Conservation (phyloP, 1,284 basidiomycete species). For the Ceratobasidium sp. region DNA sequence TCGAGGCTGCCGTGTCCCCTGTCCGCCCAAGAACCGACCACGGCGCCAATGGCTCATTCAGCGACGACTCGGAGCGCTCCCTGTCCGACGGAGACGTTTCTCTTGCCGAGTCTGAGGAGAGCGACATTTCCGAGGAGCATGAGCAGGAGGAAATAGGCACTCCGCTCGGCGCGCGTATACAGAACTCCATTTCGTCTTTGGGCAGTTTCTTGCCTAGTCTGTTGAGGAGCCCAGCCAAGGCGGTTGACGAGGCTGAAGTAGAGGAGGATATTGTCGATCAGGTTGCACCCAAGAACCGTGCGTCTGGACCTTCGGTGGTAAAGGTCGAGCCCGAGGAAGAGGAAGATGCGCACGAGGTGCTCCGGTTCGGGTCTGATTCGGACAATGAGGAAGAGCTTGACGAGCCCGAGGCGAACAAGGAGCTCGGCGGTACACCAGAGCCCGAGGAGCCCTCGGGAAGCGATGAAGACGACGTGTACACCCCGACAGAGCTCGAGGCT, state of each 20-base stretch:
- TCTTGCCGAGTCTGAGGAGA: constrained; percentile 26
- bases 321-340: constrained; percentile 39
- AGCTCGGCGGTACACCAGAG: not conserved
- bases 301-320: not conserved
- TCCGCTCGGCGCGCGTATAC: constrained; percentile 18
- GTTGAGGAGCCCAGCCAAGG: constrained; percentile 3
- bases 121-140: constrained; percentile 39
- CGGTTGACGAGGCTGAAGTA: constrained; percentile 21
- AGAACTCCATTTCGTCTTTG: constrained; percentile 15
- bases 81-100: constrained; percentile 37
- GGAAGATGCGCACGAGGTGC: constrained; percentile 13
- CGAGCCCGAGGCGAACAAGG: constrained; percentile 6
- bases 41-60: constrained; percentile 34
- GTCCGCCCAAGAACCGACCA: constrained; percentile 9
- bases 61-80: constrained; percentile 40
- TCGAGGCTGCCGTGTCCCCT: constrained; percentile 33
- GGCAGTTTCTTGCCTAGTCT: constrained; percentile 30
- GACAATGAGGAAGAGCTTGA: constrained; percentile 3
- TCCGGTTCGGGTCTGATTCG: constrained; percentile 14
- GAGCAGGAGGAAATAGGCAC: constrained; percentile 16
- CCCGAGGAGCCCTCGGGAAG: constrained; percentile 10
- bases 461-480: constrained; percentile 21
- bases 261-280: constrained; percentile 42
- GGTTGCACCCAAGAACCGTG: not conserved
- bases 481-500: constrained; percentile 18